phyloP scores from a whole-genome alignment of 805 yeast species.

The Metschnikowia aberdeeniae region DNA sequence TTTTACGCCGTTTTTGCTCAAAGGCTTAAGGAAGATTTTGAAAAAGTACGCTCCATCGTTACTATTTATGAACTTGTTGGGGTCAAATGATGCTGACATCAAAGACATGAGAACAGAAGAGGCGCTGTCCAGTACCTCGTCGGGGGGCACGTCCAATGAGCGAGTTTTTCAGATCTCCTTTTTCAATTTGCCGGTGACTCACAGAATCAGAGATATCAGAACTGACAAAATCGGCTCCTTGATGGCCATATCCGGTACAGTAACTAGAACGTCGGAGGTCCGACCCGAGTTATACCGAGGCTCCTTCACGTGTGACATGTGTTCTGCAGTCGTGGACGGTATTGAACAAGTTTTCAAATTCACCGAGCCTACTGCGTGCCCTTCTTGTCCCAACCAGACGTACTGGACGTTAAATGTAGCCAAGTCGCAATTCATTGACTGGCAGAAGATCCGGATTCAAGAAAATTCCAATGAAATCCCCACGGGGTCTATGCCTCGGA shows the following conservation, averaged over 20 bases:
- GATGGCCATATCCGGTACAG: conserved; percentile 86
- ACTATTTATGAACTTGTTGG: conserved; percentile 41
- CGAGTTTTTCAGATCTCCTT: conserved; percentile 86
- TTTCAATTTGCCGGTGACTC: conserved; percentile 75
- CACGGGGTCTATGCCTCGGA: conserved; percentile 98
- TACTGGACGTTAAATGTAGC: conserved; percentile 80
- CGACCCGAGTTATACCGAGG: conserved; percentile 90
- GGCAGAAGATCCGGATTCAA: conserved; percentile 95
- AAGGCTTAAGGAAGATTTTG: conserved; percentile 70
- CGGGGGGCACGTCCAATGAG: conserved; percentile 51
- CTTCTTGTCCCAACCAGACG: conserved; percentile 81
- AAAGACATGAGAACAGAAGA: conserved; percentile 29
- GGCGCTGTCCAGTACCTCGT: conserved; percentile 35
- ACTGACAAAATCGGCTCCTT: conserved; percentile 86
- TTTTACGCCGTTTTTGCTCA: conserved; percentile 78
- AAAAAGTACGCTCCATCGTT: conserved; percentile 72
- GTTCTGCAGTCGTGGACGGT: conserved; percentile 79
- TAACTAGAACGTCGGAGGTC: conserved; percentile 93
- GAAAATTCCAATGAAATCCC: conserved; percentile 97
- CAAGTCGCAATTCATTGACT: conserved; percentile 85
- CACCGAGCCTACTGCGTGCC: conserved; percentile 93
- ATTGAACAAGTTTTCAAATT: conserved; percentile 90
- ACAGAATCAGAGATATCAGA: conserved; percentile 84
- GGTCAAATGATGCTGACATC: conserved; percentile 26
- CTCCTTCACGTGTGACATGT: conserved; percentile 82